Conservation (phyloP, 148 eudicot genomes). For the Agrostemma githago region DNA sequence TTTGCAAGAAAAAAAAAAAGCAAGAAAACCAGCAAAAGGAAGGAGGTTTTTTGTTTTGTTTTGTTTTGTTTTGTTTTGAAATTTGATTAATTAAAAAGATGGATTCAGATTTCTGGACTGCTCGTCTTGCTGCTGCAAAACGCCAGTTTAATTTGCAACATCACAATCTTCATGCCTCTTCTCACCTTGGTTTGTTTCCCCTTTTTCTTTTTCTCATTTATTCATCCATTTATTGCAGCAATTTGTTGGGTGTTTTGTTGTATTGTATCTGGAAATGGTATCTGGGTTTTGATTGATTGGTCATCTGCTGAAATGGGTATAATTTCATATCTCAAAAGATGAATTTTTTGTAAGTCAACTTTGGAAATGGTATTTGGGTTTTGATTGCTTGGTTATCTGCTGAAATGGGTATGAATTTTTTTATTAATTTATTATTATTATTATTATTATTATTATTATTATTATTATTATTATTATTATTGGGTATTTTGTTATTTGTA, state of each 20-base stretch:
- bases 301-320: no score
- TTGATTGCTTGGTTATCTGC: slow-evolving; percentile 4
- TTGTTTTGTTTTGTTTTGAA: no score
- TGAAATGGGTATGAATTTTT: slow-evolving; percentile 17
- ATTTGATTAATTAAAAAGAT: slow-evolving; percentile 19
- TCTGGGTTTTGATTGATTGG: no score
- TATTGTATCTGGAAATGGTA: background rate
- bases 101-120: slow-evolving; percentile 88
- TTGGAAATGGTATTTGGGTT: slow-evolving; percentile 20
- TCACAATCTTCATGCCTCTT: slow-evolving; percentile 30
- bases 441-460: no score
- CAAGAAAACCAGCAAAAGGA: background rate
- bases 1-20: slow-evolving; percentile 7
- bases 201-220: background rate
- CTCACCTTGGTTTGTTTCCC: slow-evolving; percentile 50
- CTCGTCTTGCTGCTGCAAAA: slow-evolving; percentile 79
- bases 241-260: background rate
- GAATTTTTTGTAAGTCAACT: background rate
- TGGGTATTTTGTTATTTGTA: background rate
- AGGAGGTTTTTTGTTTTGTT: no score
- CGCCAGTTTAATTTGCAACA: slow-evolving; percentile 63
- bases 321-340: background rate
- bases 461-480: no score
- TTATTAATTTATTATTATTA: no score
- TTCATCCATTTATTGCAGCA: background rate